Evolutionary conservation across 257 asterid species (phyloP).

Genomic region (Ilex asprella): DNA sequence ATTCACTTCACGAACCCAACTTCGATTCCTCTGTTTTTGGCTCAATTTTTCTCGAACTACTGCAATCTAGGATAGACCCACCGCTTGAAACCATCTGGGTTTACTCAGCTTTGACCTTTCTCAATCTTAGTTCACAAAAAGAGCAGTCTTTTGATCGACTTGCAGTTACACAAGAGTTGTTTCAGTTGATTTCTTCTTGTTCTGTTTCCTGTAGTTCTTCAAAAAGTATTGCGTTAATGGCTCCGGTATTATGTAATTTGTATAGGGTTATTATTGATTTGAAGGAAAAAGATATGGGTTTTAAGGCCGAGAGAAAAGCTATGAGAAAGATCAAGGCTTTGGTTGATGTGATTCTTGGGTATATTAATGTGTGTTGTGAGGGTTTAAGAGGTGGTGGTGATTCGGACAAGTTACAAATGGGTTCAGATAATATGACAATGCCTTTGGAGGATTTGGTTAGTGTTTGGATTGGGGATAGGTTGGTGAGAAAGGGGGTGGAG

Average conservation of each 20-base stretch:
- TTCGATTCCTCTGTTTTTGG: constrained; percentile 20
- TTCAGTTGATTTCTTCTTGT: constrained; percentile 43
- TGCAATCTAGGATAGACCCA: constrained; percentile 42
- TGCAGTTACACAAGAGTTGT: constrained; percentile 34
- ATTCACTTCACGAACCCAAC: constrained; percentile 19
- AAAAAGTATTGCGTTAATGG: constrained; percentile 38
- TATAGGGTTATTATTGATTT: constrained; percentile 24
- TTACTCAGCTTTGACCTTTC: constrained; percentile 40
- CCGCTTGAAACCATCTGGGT: constrained; percentile 69
- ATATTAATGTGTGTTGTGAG: constrained; percentile 39
- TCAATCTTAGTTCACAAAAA: constrained; percentile 12
- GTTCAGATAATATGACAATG: constrained; percentile 28
- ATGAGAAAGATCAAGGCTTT: constrained; percentile 39
- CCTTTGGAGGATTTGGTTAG: constrained; percentile 42
- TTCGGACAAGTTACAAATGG: neutral
- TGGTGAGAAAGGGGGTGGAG: constrained; percentile 15
- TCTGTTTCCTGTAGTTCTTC: constrained; percentile 44
- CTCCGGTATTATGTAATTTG: constrained; percentile 52
- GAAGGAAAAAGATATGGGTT: constrained; percentile 31
- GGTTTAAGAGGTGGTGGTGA: constrained; percentile 25
- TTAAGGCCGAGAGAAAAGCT: constrained; percentile 41
- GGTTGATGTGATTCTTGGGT: constrained; percentile 49
- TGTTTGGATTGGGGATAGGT: constrained; percentile 40
- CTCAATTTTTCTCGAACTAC: constrained; percentile 30
- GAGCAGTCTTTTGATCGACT: constrained; percentile 26